Base-by-base conservation (phyloP, 192 early-diverging fungal species). In the Obelidium mucronatum region DNA sequence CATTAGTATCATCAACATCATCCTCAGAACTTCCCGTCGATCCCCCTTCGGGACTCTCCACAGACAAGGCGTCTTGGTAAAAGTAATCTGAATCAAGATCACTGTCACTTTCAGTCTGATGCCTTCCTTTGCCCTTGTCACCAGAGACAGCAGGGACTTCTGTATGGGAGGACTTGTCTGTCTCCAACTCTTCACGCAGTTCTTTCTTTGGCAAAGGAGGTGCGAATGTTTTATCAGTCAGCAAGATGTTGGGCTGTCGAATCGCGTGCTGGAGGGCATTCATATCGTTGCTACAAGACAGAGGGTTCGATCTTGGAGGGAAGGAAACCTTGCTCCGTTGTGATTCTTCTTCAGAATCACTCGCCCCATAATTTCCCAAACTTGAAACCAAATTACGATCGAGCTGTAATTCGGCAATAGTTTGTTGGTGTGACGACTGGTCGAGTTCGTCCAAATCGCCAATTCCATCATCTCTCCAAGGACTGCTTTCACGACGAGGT, bases 11-110 rank as follows among this genome's bases (percentile, higher is more conserved):
- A n/a, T n/a, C n/a, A n/a, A n/a, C n/a, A 19, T 59, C 19, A 36
- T 65, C 33, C n/a, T 40, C 6, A 30, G 40, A 24, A 17, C 48
- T 15, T 22, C 37, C 62, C 5, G 37, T 34, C 37, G 31, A 35
- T 31, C 4, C 62, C 6, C 35, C 17, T 60, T 28, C 63, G 26
- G 63, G 13, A 22, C 48, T 51, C 11, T 56, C 53, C 3, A 54
- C 36, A 4, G 58, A 62, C 17, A 74, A 40, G 13, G 72, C 60
- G 35, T 74, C 72, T 74, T 74, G 72, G 55, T 62, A 63, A 62
- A 60, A 74, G 40, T 31, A 54, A 56, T 71, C 62, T 8, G 31
- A 37, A 34, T 36, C 31, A 35, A 3, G 11, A 3, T 67, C 40
- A 48, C 28, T 67, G 11, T 30, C 40, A 44, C 40, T 48, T 6